Evolutionary conservation across 352 stramenopile genomes (phyloP).

Genomic region (Phytophthora pseudosyringae): DNA sequence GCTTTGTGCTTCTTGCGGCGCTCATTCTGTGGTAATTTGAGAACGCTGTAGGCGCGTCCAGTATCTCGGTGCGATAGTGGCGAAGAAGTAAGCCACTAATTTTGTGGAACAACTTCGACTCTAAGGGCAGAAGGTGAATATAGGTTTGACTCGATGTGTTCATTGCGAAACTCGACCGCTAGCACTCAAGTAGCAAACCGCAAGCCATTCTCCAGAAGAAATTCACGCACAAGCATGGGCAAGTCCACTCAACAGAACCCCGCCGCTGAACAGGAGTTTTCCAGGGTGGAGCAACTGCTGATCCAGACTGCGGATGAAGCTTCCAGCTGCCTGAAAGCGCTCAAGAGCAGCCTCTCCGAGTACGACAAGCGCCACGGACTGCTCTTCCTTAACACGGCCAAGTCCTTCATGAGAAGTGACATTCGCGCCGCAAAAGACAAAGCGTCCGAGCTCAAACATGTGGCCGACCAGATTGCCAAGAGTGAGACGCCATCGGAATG

Average conservation of each 20-base stretch:
- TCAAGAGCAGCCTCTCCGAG: conserved; percentile 30
- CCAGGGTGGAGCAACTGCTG: conserved; percentile 21
- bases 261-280: conserved; percentile 22
- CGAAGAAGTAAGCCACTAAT: conserved; percentile 15
- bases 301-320: conserved; percentile 26
- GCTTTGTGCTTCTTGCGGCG: no score
- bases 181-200: not conserved
- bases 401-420: conserved; percentile 27
- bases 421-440: conserved; percentile 30
- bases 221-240: conserved; percentile 18
- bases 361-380: conserved; percentile 29
- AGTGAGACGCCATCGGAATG: conserved; percentile 14
- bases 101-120: conserved; percentile 2
- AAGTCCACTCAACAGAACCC: conserved; percentile 16
- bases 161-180: conserved; percentile 18
- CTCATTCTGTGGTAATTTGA: no score
- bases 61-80: not conserved
- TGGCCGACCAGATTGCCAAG: conserved; percentile 29
- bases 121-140: no score
- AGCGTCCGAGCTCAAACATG: conserved; percentile 20
- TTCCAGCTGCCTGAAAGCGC: conserved; percentile 13
- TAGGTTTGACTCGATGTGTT: not conserved
- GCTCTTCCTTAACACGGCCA: conserved; percentile 34
- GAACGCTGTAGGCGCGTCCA: not conserved
- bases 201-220: not conserved